Evolutionary conservation across 2,329 filamentous ascomycete species (phyloP).

Genomic region (Emericellopsis atlantica): DNA sequence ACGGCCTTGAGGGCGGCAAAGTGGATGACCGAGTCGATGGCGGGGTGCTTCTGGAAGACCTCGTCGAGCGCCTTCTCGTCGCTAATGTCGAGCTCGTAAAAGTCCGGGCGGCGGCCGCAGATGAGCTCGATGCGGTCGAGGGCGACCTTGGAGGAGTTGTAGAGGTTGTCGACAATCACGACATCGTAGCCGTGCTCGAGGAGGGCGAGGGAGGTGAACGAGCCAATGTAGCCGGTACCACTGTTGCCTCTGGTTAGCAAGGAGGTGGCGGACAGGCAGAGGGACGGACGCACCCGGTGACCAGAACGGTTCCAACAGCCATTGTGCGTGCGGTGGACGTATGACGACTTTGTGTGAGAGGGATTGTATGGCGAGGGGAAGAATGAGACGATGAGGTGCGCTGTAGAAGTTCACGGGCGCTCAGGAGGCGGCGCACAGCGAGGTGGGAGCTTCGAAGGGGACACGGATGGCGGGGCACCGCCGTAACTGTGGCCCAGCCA

Average conservation of each 20-base stretch:
- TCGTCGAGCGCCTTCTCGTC: conserved; percentile 72
- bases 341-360: conserved; percentile 6
- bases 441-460: neutral
- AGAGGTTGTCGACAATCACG: conserved; percentile 89
- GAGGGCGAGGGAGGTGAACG: conserved; percentile 85
- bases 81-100: conserved; percentile 81
- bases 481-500: neutral
- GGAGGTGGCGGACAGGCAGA: conserved; percentile 1
- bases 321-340: conserved; percentile 31
- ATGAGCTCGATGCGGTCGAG: conserved; percentile 93
- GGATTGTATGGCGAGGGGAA: conserved; percentile 7
- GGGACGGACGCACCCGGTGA: conserved; percentile 56
- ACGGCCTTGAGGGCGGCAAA: conserved; percentile 98
- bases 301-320: conserved; percentile 76
- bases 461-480: conserved; percentile 2
- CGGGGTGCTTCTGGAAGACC: conserved; percentile 78
- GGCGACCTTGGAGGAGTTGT: conserved; percentile 89
- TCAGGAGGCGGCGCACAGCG: neutral
- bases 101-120: conserved; percentile 72
- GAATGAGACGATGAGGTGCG: neutral
- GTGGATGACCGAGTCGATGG: conserved; percentile 97
- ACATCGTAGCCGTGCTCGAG: conserved; percentile 94
- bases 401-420: neutral
- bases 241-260: conserved; percentile 29
- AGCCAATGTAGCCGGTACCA: conserved; percentile 98